Evolutionary conservation across 2,329 filamentous ascomycete species (phyloP), one percentile per base, ranked within the genome.

Genomic region (Moelleriella libera): DNA sequence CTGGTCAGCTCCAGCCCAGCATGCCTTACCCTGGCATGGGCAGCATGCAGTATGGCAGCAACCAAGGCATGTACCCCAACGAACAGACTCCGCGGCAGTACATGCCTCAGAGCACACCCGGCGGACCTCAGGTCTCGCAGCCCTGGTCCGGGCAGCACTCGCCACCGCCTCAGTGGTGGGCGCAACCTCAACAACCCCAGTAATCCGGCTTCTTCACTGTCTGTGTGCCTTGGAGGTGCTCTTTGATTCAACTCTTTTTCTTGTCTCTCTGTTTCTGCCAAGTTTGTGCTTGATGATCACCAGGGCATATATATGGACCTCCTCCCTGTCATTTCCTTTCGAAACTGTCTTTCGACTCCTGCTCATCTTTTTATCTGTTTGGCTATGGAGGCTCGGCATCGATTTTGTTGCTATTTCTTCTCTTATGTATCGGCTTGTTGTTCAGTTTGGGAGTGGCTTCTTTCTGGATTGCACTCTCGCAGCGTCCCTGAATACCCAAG

Each of bases 31-130:
- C 77, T n/a, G 73, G 71, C 30, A 80, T 82, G 73, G 74, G 74
- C 41, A 71, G 72, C 41, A 72, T 83, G 62, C 68, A 69, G 34
- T 80, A 82, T 56, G 69, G 70, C 37, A 68, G 73, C 30, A 68
- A 71, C 6, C 76, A 79, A 55, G 71, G 70, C 46, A 75, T 82
- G 56, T 81, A 80, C 54, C 66, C 75, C 14, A 65, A 77, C 30
- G 80, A 83, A 44, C 78, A 81, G 63, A 80, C 76, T 1, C 74
- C 77, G 4, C 70, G 80, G 46, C 76, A 81, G 58, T 83, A 83
- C 66, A 75, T 88, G 77, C 79, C 83, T 57, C 71, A 80, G 64
- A 67, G 74, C 62, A 64, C 73, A 55, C 63, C 79, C 4, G 65
- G 64, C 4, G 63, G 66, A 6, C 72, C 74, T 9, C 67, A 72